These are phyloP conservation scores for Suhomyces bokatorum DNA, from an alignment of 1,139 yeast species.

Conservation along the genomic window DNA sequence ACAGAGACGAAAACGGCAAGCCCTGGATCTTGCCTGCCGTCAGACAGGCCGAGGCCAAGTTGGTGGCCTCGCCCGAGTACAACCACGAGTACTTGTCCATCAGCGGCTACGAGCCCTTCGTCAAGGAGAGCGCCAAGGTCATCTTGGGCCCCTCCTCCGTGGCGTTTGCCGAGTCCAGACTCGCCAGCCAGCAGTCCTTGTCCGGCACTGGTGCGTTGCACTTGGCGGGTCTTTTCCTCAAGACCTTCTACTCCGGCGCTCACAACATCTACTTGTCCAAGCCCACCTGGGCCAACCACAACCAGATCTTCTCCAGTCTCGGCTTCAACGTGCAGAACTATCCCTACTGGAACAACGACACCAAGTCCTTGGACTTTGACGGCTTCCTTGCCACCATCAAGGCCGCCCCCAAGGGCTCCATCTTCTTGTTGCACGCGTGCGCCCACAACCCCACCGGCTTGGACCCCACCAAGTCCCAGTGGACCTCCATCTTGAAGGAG, in stretches of 20 bases:
- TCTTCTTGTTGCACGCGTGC: conserved; percentile 58
- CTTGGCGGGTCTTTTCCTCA: conserved; percentile 75
- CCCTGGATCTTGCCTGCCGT: conserved; percentile 95
- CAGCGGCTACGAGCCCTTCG: conserved; percentile 71
- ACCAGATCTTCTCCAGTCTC: conserved; percentile 69
- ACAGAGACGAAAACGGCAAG: conserved; percentile 88
- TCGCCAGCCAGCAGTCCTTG: conserved; percentile 79
- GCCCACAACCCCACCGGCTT: conserved; percentile 55
- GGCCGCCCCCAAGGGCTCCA: conserved; percentile 73
- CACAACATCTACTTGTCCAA: conserved; percentile 70
- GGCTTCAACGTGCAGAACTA: conserved; percentile 58
- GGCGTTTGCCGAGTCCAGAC: conserved; percentile 53
- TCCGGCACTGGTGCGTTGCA: conserved; percentile 98
- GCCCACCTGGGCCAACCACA: conserved; percentile 98
- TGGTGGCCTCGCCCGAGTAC: conserved; percentile 51
- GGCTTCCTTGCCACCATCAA: conserved; percentile 71
- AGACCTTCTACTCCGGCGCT: conserved; percentile 50
- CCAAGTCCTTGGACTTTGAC: conserved; percentile 62
- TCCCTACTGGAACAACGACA: conserved; percentile 72
- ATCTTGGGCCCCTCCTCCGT: conserved; percentile 68
- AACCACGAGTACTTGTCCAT: conserved; percentile 94
- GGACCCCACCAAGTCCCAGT: conserved; percentile 47
- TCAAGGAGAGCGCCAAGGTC: conserved; percentile 72
- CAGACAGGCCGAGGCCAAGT: conserved; percentile 62
- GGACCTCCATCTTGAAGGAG: conserved; percentile 45